Base-by-base conservation (phyloP, 306 rosid species). In the Vigna radiata region DNA sequence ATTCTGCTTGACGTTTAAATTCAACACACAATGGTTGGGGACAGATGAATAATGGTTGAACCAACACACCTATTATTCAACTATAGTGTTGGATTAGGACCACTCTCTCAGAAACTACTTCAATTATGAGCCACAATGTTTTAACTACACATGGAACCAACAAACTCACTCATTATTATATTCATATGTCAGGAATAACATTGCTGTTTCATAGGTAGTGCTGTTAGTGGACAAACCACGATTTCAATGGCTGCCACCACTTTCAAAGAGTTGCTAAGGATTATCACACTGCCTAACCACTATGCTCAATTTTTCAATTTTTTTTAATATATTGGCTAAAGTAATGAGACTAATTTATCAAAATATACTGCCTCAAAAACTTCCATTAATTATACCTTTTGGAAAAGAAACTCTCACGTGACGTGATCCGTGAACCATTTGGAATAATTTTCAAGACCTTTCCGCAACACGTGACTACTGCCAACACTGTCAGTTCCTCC, bases 161-260 rank as follows among this genome's bases (percentile, higher is more conserved):
- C 68, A 76, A 84, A 70, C 44, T 5, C 62, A 6, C 33, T 23
- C 41, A 31, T 48, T 70, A 50, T 79, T 66, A 47, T 23, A 66
- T 63, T 17, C 47, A 17, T 14, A 7, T 33, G n/a, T 54, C 7
- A 39, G 13, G 73, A 44, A 65, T 73, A 50, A 4, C 9, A 49
- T 9, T n/a, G n/a, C 33, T 48, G 36, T 61, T 61, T 21, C 10
- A 36, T 27, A 59, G 37, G 37, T 25, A 23, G 33, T 55, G 70
- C 64, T 52, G 29, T 23, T 62, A 84, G 79, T 84, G 82, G 77
- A 65, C 5, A 55, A 5, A 43, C 27, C 62, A 70, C 77, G 7
- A 19, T 56, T 70, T 70, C 29, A 43, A 68, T 66, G 31, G 50
- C 11, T 27, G 67, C 58, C 23, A 6, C 73, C 54, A 64, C 12